phyloP scores from a whole-genome alignment of 768 basidiomycete species.

The Ramaria sp. region DNA sequence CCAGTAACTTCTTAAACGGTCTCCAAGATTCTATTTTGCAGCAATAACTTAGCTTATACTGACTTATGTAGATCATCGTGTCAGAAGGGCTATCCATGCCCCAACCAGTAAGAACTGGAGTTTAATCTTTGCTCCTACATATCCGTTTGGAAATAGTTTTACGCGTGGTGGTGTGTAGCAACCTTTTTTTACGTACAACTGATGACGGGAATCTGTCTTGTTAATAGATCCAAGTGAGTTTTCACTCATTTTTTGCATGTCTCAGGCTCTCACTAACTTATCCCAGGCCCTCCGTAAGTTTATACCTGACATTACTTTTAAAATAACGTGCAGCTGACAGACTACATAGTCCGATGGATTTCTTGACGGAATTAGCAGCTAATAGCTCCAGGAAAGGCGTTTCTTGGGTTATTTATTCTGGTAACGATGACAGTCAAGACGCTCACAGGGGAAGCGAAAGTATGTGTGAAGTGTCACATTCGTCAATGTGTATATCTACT shows the following conservation, averaged over 20 bases:
- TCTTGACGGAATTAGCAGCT: constrained; percentile 53
- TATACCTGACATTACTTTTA: neutral
- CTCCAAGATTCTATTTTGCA: constrained; percentile 11
- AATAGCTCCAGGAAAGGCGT: constrained; percentile 45
- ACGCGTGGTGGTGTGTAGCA: neutral
- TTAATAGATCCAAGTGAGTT: constrained; percentile 8
- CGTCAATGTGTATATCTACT: neutral
- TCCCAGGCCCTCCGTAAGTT: constrained; percentile 8
- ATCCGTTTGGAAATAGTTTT: constrained; percentile 24
- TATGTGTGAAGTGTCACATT: constrained; percentile 15
- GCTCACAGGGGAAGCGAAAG: constrained; percentile 55
- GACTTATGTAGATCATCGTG: neutral
- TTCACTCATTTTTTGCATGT: neutral
- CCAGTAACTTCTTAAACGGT: constrained; percentile 55
- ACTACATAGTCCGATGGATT: constrained; percentile 42
- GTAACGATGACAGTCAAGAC: constrained; percentile 58
- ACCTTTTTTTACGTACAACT: neutral
- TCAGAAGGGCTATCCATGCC: constrained; percentile 46
- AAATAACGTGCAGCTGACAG: neutral
- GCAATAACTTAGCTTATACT: neutral
- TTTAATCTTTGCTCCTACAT: constrained; percentile 18
- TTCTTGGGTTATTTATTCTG: constrained; percentile 50
- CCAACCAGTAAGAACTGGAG: constrained; percentile 45
- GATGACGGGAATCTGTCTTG: neutral
- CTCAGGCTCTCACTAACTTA: neutral